Conservation (phyloP, 2,329 filamentous ascomycete genomes). For the Apiospora rasikravindrae region DNA sequence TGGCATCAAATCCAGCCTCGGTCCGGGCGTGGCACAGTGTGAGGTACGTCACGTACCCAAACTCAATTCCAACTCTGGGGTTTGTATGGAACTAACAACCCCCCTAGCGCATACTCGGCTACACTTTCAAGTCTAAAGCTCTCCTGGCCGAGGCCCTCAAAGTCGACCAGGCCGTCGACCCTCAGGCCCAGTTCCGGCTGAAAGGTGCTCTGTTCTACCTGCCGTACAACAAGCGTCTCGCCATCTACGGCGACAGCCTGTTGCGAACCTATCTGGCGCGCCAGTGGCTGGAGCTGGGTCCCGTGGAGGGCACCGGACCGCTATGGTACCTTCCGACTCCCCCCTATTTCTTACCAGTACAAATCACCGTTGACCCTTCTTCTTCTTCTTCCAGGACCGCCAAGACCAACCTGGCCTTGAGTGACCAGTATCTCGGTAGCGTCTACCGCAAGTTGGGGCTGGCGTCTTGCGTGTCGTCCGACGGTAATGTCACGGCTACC, state of each 20-base stretch:
- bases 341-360: background rate
- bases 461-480: background rate
- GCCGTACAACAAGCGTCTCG: background rate
- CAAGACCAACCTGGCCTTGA: background rate
- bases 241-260: background rate
- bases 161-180: background rate
- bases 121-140: background rate
- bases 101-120: background rate
- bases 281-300: background rate
- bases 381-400: background rate
- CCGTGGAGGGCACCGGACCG: background rate
- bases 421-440: background rate
- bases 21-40: background rate
- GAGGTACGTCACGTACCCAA: background rate
- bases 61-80: background rate
- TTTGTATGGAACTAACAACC: background rate
- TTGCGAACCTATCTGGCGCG: background rate
- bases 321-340: background rate
- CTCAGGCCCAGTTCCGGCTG: background rate
- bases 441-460: background rate
- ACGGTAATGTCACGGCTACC: no score
- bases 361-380: background rate
- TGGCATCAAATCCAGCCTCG: background rate
- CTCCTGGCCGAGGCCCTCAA: background rate
- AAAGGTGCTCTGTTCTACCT: background rate